Base-by-base conservation (phyloP, 306 rosid species). In the Alnus rubra region DNA sequence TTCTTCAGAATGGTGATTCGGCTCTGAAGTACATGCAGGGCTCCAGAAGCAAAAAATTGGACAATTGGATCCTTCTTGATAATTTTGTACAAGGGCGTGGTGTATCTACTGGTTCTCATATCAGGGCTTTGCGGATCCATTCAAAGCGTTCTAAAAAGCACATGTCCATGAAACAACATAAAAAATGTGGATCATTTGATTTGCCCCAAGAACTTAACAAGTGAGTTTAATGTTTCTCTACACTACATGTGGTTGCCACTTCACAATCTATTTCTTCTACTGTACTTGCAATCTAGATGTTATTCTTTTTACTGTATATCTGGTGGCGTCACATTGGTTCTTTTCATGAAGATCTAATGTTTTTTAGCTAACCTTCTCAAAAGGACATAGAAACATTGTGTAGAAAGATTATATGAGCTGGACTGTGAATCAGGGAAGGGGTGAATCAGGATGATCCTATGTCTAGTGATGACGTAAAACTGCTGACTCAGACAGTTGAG, bases 101-200 rank as follows among this genome's bases (percentile, higher is more conserved):
- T 5, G 67, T 79, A 37, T 75, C 84, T 53, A 80, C 82, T 23
- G 84, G 87, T 63, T 88, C 90, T 79, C 89, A 77, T 23, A 71
- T 79, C 42, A 88, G 94, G 80, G 91, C 88, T 63, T 78, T 90
- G 80, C 87, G 7, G 76, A 76, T 80, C 54, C 93, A 88, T 88
- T 95, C 97, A 5, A 95, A 84, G 83, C 92, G 92, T 5, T 93
- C 97, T 15, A 91, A 88, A 88, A 91, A 73, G 82, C 88, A 71
- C 78, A 88, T 95, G 96, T 90, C 97, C 33, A 84, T 90, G 92
- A 95, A 84, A 76, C 88, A 88, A 37, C 96, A 87, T 72, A 92
- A 92, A 78, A 88, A 84, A 42, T 71, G 70, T 49, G 98, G 97
- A 62, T 78, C 90, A 60, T 72, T 91, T 19, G 79, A 88, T 82